Evolutionary conservation across 768 basidiomycete species (phyloP).

Genomic region (Auricularia sp.): DNA sequence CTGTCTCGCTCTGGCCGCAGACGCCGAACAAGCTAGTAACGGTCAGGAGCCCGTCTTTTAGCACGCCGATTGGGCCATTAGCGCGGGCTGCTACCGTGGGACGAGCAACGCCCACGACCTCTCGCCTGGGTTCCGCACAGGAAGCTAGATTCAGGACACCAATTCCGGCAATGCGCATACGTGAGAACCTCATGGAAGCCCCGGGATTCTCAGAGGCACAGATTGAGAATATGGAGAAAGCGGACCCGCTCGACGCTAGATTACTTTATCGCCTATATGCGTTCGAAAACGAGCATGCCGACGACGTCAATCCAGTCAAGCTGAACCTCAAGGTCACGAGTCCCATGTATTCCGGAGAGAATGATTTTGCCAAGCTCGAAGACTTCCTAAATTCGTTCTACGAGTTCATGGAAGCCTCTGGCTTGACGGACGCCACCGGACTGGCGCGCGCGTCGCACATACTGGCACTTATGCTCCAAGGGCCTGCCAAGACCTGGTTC

Average conservation of each 20-base stretch:
- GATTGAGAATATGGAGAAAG: not conserved
- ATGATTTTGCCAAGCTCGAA: not conserved
- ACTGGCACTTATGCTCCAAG: not conserved
- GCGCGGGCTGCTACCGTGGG: too few species aligned
- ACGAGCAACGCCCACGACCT: too few species aligned
- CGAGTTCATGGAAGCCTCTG: not conserved
- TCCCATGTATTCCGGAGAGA: not conserved
- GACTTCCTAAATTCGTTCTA: not conserved
- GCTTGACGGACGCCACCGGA: not conserved
- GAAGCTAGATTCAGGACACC: not conserved
- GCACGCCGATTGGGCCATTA: too few species aligned
- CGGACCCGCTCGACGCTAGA: not conserved
- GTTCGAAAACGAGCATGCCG: not conserved
- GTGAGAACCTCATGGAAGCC: not conserved
- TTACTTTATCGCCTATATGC: not conserved
- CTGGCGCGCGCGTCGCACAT: not conserved
- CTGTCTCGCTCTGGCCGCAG: too few species aligned
- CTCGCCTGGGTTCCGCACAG: too few species aligned
- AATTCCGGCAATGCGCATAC: not conserved
- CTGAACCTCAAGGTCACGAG: not conserved
- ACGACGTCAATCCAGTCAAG: not conserved
- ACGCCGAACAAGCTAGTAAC: too few species aligned
- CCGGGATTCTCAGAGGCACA: not conserved
- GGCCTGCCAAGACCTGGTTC: not conserved
- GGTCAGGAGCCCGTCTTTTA: too few species aligned